Evolutionary conservation across 164 flowering plant species (phyloP), one percentile per base, ranked within the genome.

Genomic region (Tetracentron sinense): DNA sequence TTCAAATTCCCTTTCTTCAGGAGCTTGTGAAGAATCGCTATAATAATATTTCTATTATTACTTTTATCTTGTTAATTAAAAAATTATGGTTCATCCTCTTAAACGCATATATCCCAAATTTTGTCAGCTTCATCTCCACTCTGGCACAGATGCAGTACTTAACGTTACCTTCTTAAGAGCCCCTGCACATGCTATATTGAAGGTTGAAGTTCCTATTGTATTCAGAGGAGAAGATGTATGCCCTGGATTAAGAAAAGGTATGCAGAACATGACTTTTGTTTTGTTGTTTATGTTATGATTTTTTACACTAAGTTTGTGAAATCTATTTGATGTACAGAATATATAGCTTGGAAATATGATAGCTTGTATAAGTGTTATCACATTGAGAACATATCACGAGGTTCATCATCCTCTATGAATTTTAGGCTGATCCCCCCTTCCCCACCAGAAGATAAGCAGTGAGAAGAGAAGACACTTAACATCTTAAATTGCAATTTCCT

Each of bases 111-210:
- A 31, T 29, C 21, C 19, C 42, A 28, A 20, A 21, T 46, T 67
- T 5, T 72, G 21, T 55, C 82, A 95, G 99, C 70, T 95, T 70
- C 97, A 89, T 77, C 78, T 87, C 58, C 85, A 87, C 33, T 66
- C 90, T 2, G 84, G 83, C 7, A 82, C 88, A 15, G 97, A 93
- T 70, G 85, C 83, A 15, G 81, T 84, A 5, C 81, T 87, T 15
- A 93, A 93, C 65, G 90, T 92, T 27, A 95, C 99, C 42, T 95
- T 95, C 75, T 65, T 95, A 66, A 88, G 97, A 73, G 99, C 99
- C 7, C 99, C 97, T 71, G 75, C 99, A 23, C 48, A 71, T 63
- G 97, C 96, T 69, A 69, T 83, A 51, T 72, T 95, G 73, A 92
- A 90, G 78, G 83, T 95, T 57, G 90, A 95, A 0, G 87, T 95